Percentiles rank a stretch among this genome's conserved stretches.
Conservation (phyloP, 2,329 filamentous ascomycete genomes). For the Leptographium radiaticola region DNA sequence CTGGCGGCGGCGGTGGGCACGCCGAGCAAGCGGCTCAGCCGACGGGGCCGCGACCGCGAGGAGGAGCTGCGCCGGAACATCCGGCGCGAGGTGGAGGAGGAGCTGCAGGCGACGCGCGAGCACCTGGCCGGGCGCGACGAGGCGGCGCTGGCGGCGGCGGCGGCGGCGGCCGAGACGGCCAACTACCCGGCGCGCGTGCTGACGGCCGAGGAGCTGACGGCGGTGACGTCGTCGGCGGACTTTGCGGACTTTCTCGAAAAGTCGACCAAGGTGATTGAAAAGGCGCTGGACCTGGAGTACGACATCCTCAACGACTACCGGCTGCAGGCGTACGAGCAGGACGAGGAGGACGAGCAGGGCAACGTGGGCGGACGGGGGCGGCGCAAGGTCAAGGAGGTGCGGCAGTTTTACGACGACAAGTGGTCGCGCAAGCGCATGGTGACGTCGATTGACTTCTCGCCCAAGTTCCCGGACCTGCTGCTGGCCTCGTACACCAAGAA, state of each 20-base stretch:
- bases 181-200: constrained; percentile 72
- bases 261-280: constrained; percentile 93
- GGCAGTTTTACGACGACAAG: constrained; percentile 86
- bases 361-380: constrained; percentile 59
- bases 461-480: constrained; percentile 86
- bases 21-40: constrained; percentile 61
- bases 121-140: constrained; percentile 51
- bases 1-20: constrained; percentile 17
- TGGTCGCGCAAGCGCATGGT: constrained; percentile 98
- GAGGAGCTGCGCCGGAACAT: constrained; percentile 81
- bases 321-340: constrained; percentile 57
- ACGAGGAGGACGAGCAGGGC: constrained; percentile 75
- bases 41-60: constrained; percentile 68
- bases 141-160: constrained; percentile 48
- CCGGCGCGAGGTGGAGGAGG: constrained; percentile 82
- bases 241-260: constrained; percentile 92
- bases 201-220: constrained; percentile 72
- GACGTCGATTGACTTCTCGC: constrained; percentile 87
- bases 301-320: constrained; percentile 94
- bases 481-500: constrained; percentile 97
- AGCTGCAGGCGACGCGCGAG: constrained; percentile 61
- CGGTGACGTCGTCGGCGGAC: constrained; percentile 82
- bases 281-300: constrained; percentile 89
- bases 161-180: constrained; percentile 33
- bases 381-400: constrained; percentile 69